phyloP scores from a whole-genome alignment of 768 basidiomycete species.

The Tubosaeta brunneosetosa region DNA sequence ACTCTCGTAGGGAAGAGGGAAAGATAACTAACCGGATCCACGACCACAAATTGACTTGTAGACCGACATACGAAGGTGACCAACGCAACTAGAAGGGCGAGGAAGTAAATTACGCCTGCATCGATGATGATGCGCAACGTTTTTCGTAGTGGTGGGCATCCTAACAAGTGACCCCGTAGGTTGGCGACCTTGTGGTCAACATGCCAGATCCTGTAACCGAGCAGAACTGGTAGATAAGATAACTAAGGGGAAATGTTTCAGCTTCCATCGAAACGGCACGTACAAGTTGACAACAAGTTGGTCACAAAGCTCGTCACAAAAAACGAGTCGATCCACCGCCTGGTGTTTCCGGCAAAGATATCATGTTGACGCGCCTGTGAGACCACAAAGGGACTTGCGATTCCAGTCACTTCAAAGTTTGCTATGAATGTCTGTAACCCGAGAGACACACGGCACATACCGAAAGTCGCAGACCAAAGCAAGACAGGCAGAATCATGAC shows the following conservation, averaged over 20 bases:
- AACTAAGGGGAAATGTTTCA: neutral
- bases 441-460: neutral
- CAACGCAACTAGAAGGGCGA: neutral
- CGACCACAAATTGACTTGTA: no score
- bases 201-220: constrained; percentile 25
- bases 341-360: constrained; percentile 21
- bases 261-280: neutral
- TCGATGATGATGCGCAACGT: neutral
- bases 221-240: constrained; percentile 10
- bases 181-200: constrained; percentile 18
- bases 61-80: neutral
- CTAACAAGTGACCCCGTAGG: constrained; percentile 1
- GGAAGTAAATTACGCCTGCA: neutral
- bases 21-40: neutral
- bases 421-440: constrained; percentile 4
- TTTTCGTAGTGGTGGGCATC: neutral
- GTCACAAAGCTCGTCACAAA: constrained; percentile 28
- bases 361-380: constrained; percentile 1
- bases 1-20: neutral
- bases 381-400: constrained; percentile 1
- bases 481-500: constrained; percentile 22
- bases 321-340: constrained; percentile 31
- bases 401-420: neutral
- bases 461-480: constrained; percentile 23
- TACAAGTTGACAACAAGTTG: constrained; percentile 29